Evolutionary conservation across 805 yeast genomes (phyloP).

Genomic region (Dipodascopsis tothii): DNA sequence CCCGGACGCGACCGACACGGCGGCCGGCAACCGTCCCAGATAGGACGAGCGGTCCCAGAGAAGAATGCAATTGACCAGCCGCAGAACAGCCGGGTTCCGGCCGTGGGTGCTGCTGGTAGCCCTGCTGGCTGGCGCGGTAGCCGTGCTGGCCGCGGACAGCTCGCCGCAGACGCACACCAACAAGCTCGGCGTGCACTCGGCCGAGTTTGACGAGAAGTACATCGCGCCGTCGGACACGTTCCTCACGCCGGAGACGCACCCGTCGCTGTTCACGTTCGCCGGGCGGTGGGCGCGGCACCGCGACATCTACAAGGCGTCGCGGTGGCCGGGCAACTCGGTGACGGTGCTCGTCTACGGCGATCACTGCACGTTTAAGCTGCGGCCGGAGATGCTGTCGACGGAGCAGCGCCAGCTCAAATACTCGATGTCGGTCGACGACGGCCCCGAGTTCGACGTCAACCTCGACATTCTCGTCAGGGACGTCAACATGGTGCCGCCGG

Average conservation of each 20-base stretch:
- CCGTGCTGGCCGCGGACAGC: no score
- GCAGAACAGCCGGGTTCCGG: no score
- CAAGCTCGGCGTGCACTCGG: conserved; percentile 10
- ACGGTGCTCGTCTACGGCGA: conserved; percentile 18
- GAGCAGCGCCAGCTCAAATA: conserved; percentile 9
- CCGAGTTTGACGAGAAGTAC: conserved; percentile 16
- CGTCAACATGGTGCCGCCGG: conserved; percentile 1
- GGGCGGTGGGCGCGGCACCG: conserved; percentile 22
- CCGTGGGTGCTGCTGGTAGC: no score
- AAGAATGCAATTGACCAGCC: no score
- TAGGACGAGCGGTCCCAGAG: no score
- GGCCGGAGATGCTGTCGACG: conserved; percentile 4
- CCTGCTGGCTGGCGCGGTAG: no score
- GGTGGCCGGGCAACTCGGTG: conserved; percentile 22
- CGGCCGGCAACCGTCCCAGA: no score
- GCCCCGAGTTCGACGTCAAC: conserved; percentile 11
- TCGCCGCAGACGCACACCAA: no score
- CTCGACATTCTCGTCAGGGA: conserved; percentile 3
- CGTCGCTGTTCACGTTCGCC: conserved; percentile 18
- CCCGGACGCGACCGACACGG: no score
- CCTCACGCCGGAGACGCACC: conserved; percentile 18
- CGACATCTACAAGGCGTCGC: conserved; percentile 15
- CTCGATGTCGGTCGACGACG: conserved; percentile 15
- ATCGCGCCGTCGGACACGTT: conserved; percentile 12
- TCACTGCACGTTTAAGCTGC: conserved; percentile 13